Evolutionary conservation across 1,284 basidiomycete genomes (phyloP), one percentile per base, ranked within the genome.

Genomic region (Psilocybe mexicana): DNA sequence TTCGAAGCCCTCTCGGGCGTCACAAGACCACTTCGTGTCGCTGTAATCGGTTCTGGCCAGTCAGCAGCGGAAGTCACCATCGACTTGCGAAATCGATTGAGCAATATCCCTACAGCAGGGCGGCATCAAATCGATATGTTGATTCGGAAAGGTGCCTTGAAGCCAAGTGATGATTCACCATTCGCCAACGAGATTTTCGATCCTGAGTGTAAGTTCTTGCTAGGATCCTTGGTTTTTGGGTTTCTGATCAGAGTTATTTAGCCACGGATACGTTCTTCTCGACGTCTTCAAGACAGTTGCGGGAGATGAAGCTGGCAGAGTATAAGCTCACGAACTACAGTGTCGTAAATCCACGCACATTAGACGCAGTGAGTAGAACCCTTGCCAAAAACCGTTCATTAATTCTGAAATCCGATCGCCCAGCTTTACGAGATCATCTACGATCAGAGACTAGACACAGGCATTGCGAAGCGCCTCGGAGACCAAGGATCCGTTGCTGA

Each of bases 171-270:
- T 58, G 81, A 84, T 61, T 78, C 79, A 2, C 81, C 82, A 0
- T 86, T 85, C 62, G 76, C 81, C 12, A 86, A 86, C 61, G 82
- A 84, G 63, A 79, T 85, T 6, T 86, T 85, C 60, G 81, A 84
- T 65, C 83, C 84, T 30, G 72, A 70, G 24, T 69, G 81, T 79
- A 67, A 64, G 75, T 18, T 18, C 18, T 18, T 18, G 18, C 18
- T 18, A 18, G 18, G 18, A 18, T 18, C 18, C 18, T 18, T 18
- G 42, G 54, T 50, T 44, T 36, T 26, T 12, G 43, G 4, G 51
- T 52, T 42, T 44, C 54, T 42, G 6, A 44, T 40, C 2, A 57
- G 57, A 57, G 47, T 55, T 46, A 46, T 30, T 54, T 57, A 81
- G 80, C 74, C 14, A 76, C 76, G 28, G 73, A 77, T 61, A 62